Conservation (phyloP, 2,329 filamentous ascomycete genomes). For the Septoria petroselini region DNA sequence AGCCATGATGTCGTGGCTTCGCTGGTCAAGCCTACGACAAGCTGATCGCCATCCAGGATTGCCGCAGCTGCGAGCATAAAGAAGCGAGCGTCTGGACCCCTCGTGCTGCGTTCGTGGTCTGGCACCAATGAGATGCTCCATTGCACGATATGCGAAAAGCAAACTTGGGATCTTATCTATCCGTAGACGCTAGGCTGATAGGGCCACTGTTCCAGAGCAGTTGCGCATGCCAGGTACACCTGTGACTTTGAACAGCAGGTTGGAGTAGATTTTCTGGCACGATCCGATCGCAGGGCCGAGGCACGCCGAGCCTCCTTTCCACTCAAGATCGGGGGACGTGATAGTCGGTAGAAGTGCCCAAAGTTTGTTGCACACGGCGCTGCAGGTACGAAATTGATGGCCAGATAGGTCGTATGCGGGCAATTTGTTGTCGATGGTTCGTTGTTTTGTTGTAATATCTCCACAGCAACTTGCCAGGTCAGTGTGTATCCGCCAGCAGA, state of each 20-base stretch:
- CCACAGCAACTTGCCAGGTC: background rate
- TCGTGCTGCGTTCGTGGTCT: background rate
- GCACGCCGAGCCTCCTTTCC: background rate
- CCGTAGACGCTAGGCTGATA: background rate
- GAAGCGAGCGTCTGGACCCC: background rate
- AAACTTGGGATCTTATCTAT: background rate
- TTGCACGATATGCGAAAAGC: background rate
- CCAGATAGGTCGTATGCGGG: background rate
- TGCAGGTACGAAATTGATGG: background rate
- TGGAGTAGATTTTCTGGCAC: background rate
- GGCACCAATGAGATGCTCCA: no score
- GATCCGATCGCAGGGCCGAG: background rate
- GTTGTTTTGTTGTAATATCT: background rate
- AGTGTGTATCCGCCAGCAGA: no score
- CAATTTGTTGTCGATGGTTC: background rate
- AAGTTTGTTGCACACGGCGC: background rate
- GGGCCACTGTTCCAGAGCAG: background rate
- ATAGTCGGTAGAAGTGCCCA: background rate
- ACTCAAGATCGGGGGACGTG: background rate
- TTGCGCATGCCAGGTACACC: background rate
- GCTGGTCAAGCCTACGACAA: background rate
- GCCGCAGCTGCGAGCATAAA: constrained; percentile 10
- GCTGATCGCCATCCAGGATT: constrained; percentile 7
- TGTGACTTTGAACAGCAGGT: background rate
- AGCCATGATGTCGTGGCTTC: constrained; percentile 13